phyloP scores from a whole-genome alignment of 257 asterid genomes.

The Prunella vulgaris region DNA sequence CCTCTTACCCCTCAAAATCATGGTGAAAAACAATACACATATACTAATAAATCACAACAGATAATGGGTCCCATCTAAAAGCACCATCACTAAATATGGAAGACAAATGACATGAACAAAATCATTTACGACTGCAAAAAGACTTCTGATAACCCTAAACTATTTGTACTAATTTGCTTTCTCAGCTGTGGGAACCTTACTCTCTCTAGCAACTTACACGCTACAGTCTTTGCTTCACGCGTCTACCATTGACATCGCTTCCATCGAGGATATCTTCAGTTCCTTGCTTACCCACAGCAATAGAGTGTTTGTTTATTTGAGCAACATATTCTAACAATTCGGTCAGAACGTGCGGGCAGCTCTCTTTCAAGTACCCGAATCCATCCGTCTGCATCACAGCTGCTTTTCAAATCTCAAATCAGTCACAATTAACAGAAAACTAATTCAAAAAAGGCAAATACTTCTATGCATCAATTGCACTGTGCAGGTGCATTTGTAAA shows the following conservation, averaged over 20 bases:
- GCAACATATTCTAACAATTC: constrained; percentile 92
- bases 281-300: constrained; percentile 50
- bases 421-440: constrained; percentile 3
- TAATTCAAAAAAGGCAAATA: not conserved
- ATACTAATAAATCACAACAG: constrained; percentile 17
- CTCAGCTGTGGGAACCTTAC: constrained; percentile 1
- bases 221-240: constrained; percentile 78
- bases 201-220: constrained; percentile 1
- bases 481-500: too few species aligned
- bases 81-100: constrained; percentile 1
- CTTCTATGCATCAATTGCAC: not conserved
- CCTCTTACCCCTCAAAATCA: constrained; percentile 18
- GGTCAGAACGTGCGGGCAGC: constrained; percentile 78
- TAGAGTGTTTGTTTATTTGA: constrained; percentile 58
- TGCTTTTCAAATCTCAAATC: constrained; percentile 32
- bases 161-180: constrained; percentile 26
- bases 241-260: constrained; percentile 69
- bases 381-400: constrained; percentile 99
- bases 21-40: constrained; percentile 12
- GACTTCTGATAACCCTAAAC: constrained; percentile 25
- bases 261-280: constrained; percentile 58
- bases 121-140: constrained; percentile 32
- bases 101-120: constrained; percentile 1
- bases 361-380: constrained; percentile 79
- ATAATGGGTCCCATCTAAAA: not conserved